Evolutionary conservation across 176 grass and related monocot species (phyloP), one percentile per base, ranked within the genome.

Genomic region (Phoenix dactylifera): DNA sequence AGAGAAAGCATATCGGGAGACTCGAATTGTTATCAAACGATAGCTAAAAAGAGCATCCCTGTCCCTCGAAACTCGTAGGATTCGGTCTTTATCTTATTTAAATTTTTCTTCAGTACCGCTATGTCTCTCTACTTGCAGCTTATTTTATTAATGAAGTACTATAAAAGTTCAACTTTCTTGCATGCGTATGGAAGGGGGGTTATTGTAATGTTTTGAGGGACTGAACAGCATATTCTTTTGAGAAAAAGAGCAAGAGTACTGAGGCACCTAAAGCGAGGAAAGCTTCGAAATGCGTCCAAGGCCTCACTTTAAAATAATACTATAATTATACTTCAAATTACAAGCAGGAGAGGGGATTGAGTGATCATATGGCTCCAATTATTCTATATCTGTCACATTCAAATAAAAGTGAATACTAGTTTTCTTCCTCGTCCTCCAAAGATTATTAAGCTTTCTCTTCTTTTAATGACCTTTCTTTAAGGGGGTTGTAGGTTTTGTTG

Each of bases 391-490:
- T 22, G 7, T 54, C 18, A 3, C 16, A 15, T 52, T 53, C 49
- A 26, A 18, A 53, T 49, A 29, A 51, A 66, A 29, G 64, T 66
- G 49, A 17, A 29, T 18, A 22, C 15, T 54, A 66, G 51, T 52
- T 52, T 52, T 52, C 17, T 4, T n/a, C 17, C 17, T 17, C 57
- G 30, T 20, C 29, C 66, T 58, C 30, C 29, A 52, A 35, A 16
- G 29, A 22, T 22, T 59, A 59, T 14, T 22, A 52, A 48, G 48
- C 68, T 71, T 71, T 71, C 68, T 71, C 68, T 71, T 58, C 68
- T 71, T 71, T 71, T 60, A 30, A 71, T 35, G 58, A 24, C 7
- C 35, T 44, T 44, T 44, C 35, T 44, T 44, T 44, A 12, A 44
- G 24, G 19, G 5, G 6, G 18, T 52, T 60, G n/a, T 57, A 35